A percentile compares a stretch with the other conserved stretches of the same genome.
phyloP scores from a whole-genome alignment of 768 basidiomycete species.

The Mycena latifolia region DNA sequence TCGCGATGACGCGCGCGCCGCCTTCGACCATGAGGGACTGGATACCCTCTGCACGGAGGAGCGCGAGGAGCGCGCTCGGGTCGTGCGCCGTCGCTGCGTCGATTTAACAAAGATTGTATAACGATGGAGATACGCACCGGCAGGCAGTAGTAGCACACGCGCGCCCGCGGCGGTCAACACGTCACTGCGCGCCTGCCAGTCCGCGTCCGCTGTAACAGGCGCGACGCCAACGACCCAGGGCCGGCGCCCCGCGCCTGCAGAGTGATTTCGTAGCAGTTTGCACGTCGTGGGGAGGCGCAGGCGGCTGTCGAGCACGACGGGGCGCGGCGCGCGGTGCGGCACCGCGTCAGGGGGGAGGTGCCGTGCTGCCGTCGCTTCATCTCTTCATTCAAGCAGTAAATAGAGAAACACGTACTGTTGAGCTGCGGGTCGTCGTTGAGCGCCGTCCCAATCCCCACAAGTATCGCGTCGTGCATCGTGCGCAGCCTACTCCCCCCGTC shows the following conservation, averaged over 20 bases:
- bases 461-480: slow-evolving; percentile 91
- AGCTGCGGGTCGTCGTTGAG: slow-evolving; percentile 94
- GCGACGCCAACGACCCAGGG: slow-evolving; percentile 74
- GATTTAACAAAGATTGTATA: no score
- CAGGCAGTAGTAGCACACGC: slow-evolving; percentile 65
- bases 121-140: no score
- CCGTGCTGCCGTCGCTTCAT: slow-evolving; percentile 59
- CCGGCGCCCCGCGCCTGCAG: slow-evolving; percentile 67
- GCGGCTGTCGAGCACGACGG: slow-evolving; percentile 84
- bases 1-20: slow-evolving; percentile 84
- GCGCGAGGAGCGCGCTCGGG: slow-evolving; percentile 55
- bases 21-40: slow-evolving; percentile 95
- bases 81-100: background rate
- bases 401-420: slow-evolving; percentile 70
- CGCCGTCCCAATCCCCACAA: slow-evolving; percentile 92
- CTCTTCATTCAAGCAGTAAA: background rate
- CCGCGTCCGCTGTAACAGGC: slow-evolving; percentile 23
- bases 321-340: slow-evolving; percentile 72
- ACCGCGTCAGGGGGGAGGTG: slow-evolving; percentile 52
- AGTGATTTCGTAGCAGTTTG: slow-evolving; percentile 78
- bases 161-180: slow-evolving; percentile 77
- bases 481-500: slow-evolving; percentile 78
- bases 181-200: slow-evolving; percentile 49
- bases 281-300: slow-evolving; percentile 76
- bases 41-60: slow-evolving; percentile 69